Base-by-base conservation (phyloP, 108 stramenopile genomes). In the Chaetoceros tenuissimus region DNA sequence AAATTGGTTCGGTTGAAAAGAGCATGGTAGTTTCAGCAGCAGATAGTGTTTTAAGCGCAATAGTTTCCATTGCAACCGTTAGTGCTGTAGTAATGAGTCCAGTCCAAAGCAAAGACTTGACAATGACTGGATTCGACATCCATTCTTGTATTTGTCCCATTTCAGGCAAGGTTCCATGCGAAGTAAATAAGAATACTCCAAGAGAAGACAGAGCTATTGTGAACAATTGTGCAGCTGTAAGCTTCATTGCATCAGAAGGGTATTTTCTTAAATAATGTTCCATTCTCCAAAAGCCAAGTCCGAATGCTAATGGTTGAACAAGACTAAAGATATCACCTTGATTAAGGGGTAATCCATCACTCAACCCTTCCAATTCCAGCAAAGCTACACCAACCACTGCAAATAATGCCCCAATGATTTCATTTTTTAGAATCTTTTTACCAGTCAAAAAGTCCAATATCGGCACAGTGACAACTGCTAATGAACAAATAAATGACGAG, bases 11-110 rank as follows among this genome's bases (percentile, higher is more conserved):
- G 2, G 95, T 94, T 16, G 82, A 80, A 26, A 94, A 82, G 25
- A 96, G 83, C 24, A 96, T 62, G 2, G 95, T 96, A 8, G 92
- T 90, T 56, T 96, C 95, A 2, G 89, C 71, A 2, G 95, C 95
- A 17, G 78, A 79, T 8, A 96, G 67, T 7, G 82, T 87, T 31
- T 81, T 67, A 50, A 96, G 68, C 1, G 95, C 95, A 22, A 86
- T 17, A 13, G 89, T 94, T 78, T 96, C 94, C 71, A 89, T 79
- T 54, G 68, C 89, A 27, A 94, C 75, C 28, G 95, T 89, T 28
- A 96, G 62, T 23, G 90, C 92, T 24, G 93, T 96, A 2, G 94
- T 94, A 31, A 94, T 51, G 21, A 82, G 24, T 0, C 95, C 95
- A 5, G 96, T 97, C 89, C 92, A 97, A 31, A 82, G 55, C 2